phyloP scores from a whole-genome alignment of 2,329 filamentous ascomycete genomes.

The Clonostachys rhizophaga region DNA sequence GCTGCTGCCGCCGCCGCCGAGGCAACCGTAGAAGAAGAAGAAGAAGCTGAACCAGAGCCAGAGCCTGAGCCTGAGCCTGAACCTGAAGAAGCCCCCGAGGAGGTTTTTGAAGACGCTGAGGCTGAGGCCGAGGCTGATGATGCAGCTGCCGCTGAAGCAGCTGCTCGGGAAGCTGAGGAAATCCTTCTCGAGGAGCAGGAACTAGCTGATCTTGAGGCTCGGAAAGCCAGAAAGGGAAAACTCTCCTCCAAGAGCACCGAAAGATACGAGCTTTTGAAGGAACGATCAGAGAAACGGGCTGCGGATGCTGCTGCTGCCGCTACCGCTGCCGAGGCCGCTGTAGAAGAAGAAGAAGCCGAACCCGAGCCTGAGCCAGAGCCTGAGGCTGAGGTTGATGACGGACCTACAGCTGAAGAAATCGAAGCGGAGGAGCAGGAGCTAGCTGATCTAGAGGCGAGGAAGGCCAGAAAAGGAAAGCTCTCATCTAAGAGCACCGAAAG shows the following conservation, averaged over 20 bases:
- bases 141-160: neutral
- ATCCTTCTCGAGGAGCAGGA: conserved; percentile 10
- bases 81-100: conserved; percentile 6
- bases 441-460: conserved; percentile 12
- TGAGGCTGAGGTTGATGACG: conserved; percentile 18
- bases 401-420: conserved; percentile 10
- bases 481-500: conserved; percentile 7
- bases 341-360: conserved; percentile 10
- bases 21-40: conserved; percentile 17
- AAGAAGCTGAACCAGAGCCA: conserved; percentile 4
- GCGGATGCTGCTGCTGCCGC: conserved; percentile 20
- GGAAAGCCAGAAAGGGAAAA: conserved; percentile 19
- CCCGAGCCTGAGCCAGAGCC: conserved; percentile 5
- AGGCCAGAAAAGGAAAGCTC: conserved; percentile 28
- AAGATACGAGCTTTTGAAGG: conserved; percentile 15
- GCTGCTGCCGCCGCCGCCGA: conserved; percentile 17
- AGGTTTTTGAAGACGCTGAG: conserved; percentile 15
- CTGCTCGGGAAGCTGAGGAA: conserved; percentile 14
- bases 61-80: conserved; percentile 17
- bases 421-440: conserved; percentile 18
- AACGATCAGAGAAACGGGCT: conserved; percentile 9
- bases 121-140: conserved; percentile 25
- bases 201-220: conserved; percentile 16
- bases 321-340: conserved; percentile 17
- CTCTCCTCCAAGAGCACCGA: conserved; percentile 13